Base-by-base conservation (phyloP, 106 monocot genomes). In the Phalaenopsis equestris region DNA sequence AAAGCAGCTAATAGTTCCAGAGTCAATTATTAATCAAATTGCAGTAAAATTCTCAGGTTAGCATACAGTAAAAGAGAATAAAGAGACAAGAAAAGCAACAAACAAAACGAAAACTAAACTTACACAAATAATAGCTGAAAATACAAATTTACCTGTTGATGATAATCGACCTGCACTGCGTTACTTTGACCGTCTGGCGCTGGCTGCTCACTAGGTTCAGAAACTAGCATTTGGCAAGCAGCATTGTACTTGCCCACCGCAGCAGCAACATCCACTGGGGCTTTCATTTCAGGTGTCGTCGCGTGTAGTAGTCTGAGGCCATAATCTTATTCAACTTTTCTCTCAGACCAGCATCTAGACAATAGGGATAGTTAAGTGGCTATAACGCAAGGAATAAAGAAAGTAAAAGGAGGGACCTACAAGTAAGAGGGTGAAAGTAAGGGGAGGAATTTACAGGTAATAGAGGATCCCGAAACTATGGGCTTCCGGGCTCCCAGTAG, bases 311-410 rank as follows among this genome's bases (percentile, higher is more conserved):
- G 23, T 94, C 94, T 17, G 92, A 94, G 1, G 86, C 85, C 85
- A 92, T 79, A 37, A 98, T 98, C 88, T 88, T 94, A 43, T 91
- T 89, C 75, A 98, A 67, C 68, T 87, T 91, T 21, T 89, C 97
- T 84, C 92, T 90, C 83, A 94, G 77, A 23, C 64, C 86, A 55
- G 90, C 90, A 90, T 98, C 97, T 98, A 61, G 48, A 67, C 0
- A 83, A 36, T 15, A 56, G 73, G 11, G 42, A 49, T 78, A 49
- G 16, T 55, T 9, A 12, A 7, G 78, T 23, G 79, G 65, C 24
- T 12, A 15, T 30, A 76, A 75, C 78, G 42, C 14, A 79, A 39
- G 38, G 42, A 76, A 16, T 55, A 42, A 72, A 5, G 18, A 52
- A 52, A 52, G 12, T 12, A 52, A 52, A 52, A 52, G 52, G 8